A percentile compares a stretch with the other conserved stretches of the same genome.
Conservation (phyloP, 495 filamentous ascomycete genomes). For the Bryoglossum gracile region DNA sequence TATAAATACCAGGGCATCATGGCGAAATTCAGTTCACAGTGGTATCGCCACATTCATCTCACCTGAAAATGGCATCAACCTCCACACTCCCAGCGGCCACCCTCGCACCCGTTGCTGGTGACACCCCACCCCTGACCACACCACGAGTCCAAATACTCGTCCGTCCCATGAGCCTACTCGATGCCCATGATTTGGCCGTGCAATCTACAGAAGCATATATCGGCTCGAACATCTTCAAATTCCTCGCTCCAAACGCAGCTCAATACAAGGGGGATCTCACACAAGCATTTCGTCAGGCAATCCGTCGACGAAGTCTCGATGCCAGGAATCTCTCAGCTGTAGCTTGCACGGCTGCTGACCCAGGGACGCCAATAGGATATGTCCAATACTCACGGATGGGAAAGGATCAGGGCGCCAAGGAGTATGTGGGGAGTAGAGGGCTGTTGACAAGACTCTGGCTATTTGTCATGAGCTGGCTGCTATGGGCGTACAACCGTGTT, state of each 20-base stretch:
- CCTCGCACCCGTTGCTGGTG: no score
- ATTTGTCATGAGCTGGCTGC: neutral
- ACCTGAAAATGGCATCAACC: no score
- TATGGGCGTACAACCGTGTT: neutral
- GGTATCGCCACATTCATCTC: no score
- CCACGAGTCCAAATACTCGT: no score
- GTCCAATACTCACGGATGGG: conserved; percentile 10
- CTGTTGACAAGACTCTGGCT: neutral
- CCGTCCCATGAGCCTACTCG: no score
- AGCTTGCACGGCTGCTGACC: neutral
- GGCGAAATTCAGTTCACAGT: no score
- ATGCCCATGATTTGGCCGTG: neutral
- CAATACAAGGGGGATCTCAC: neutral
- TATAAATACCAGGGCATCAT: no score
- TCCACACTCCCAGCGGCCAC: no score
- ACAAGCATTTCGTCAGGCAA: neutral
- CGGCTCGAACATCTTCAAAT: neutral
- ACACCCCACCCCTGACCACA: no score
- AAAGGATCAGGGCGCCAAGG: neutral
- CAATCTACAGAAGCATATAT: conserved; percentile 1
- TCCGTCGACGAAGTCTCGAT: neutral
- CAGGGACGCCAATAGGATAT: conserved; percentile 1
- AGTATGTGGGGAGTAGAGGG: neutral
- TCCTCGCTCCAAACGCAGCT: neutral
- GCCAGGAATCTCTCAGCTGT: conserved; percentile 1